A percentile compares a stretch with the other conserved stretches of the same genome.
phyloP scores from a whole-genome alignment of 2,329 filamentous ascomycete genomes.

The Botryotinia globosa region DNA sequence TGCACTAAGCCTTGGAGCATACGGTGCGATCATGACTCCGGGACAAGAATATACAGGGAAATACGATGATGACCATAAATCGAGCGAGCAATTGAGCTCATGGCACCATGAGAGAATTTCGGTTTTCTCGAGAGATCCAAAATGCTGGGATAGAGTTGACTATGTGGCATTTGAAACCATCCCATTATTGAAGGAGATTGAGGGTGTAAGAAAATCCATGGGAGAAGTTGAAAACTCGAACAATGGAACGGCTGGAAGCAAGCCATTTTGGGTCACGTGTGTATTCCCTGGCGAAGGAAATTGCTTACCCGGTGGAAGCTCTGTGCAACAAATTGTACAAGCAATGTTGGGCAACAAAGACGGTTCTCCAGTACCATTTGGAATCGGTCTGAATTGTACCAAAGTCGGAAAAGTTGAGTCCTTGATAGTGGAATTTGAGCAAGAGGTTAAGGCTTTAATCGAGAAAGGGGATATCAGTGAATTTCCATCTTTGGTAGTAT shows the following conservation, averaged over 20 bases:
- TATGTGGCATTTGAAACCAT: conserved; percentile 66
- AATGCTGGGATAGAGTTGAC: conserved; percentile 41
- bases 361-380: conserved; percentile 49
- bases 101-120: conserved; percentile 58
- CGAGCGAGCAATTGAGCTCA: conserved; percentile 44
- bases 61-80: conserved; percentile 53
- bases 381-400: conserved; percentile 67
- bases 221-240: conserved; percentile 6
- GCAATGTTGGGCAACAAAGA: conserved; percentile 38
- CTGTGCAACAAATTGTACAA: conserved; percentile 44
- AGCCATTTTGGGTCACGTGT: conserved; percentile 56
- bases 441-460: conserved; percentile 44
- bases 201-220: conserved; percentile 51
- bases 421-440: conserved; percentile 55
- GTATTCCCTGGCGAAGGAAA: conserved; percentile 57
- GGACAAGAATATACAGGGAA: conserved; percentile 62
- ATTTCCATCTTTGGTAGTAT: conserved; percentile 58
- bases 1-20: conserved; percentile 62
- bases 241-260: not conserved
- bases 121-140: conserved; percentile 43
- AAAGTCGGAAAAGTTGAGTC: conserved; percentile 60
- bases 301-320: conserved; percentile 56
- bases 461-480: conserved; percentile 37
- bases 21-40: conserved; percentile 65
- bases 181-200: conserved; percentile 60